Evolutionary conservation across 2,329 filamentous ascomycete genomes (phyloP).

Genomic region (Nemania abortiva): DNA sequence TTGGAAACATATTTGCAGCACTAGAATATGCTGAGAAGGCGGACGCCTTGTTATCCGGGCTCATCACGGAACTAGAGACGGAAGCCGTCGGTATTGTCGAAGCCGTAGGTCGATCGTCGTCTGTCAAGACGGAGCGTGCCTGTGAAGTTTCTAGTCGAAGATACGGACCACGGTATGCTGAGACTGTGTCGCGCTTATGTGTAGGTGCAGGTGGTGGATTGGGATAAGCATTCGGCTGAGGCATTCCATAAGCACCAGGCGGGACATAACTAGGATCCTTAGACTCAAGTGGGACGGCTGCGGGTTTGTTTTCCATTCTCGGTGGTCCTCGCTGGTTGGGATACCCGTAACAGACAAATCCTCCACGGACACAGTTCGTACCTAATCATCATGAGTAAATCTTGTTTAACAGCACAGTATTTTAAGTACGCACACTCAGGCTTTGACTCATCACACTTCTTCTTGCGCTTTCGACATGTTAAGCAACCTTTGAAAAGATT

Average conservation of each 20-base stretch:
- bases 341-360: conserved; percentile 93
- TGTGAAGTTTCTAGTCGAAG: conserved; percentile 74
- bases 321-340: conserved; percentile 84
- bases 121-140: conserved; percentile 65
- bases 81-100: conserved; percentile 71
- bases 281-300: conserved; percentile 81
- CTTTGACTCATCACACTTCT: conserved; percentile 96
- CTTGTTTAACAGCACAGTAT: neutral
- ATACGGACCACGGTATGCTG: conserved; percentile 70
- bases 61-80: conserved; percentile 57
- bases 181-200: conserved; percentile 67
- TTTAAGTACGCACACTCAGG: conserved; percentile 79
- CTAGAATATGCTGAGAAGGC: conserved; percentile 64
- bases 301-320: conserved; percentile 78
- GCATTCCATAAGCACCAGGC: conserved; percentile 72
- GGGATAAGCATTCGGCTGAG: conserved; percentile 55
- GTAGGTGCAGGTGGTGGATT: conserved; percentile 50
- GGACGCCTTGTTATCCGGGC: conserved; percentile 72
- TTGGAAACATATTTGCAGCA: conserved; percentile 69
- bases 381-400: conserved; percentile 61
- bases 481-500: conserved; percentile 67
- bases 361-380: conserved; percentile 90
- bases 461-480: conserved; percentile 91
- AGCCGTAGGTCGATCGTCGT: conserved; percentile 70
- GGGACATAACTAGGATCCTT: conserved; percentile 78